These are phyloP conservation scores for Dendrobium huoshanense DNA, from an alignment of 106 monocot genomes.

Conservation along the genomic window DNA sequence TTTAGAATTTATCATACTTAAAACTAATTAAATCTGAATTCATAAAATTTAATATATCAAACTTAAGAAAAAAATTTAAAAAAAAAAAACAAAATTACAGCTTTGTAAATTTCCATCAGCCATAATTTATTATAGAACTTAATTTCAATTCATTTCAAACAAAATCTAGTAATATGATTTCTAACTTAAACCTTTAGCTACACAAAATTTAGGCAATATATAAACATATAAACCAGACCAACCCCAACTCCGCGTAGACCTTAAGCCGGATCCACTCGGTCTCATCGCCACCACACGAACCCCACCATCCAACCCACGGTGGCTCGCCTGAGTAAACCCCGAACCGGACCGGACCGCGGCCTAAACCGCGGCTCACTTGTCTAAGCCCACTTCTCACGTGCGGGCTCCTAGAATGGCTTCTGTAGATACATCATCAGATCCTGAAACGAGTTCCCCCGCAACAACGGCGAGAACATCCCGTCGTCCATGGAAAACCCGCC, in stretches of 20 bases:
- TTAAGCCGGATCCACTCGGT: neutral
- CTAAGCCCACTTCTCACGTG: neutral
- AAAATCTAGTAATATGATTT: neutral
- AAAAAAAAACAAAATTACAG: no score
- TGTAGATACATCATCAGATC: slow-evolving; percentile 21
- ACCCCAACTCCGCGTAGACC: neutral
- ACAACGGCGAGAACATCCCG: slow-evolving; percentile 3
- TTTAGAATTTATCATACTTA: no score
- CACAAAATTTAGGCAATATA: neutral
- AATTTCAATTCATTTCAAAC: neutral
- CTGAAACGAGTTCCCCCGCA: slow-evolving; percentile 8
- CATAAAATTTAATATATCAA: no score
- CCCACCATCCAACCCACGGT: neutral
- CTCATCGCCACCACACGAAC: slow-evolving; percentile 6
- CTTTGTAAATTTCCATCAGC: no score
- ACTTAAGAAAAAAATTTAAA: no score
- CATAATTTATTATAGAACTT: no score
- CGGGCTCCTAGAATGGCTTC: slow-evolving; percentile 11
- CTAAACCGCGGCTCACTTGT: neutral
- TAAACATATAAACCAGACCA: neutral
- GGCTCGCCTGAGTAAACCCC: slow-evolving; percentile 3
- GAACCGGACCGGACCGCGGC: slow-evolving; percentile 3
- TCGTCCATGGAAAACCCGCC: slow-evolving; percentile 4
- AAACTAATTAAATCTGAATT: no score
- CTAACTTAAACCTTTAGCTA: neutral